Conservation (phyloP, 2,329 filamentous ascomycete genomes). For the Aspergillus costaricaensis region DNA sequence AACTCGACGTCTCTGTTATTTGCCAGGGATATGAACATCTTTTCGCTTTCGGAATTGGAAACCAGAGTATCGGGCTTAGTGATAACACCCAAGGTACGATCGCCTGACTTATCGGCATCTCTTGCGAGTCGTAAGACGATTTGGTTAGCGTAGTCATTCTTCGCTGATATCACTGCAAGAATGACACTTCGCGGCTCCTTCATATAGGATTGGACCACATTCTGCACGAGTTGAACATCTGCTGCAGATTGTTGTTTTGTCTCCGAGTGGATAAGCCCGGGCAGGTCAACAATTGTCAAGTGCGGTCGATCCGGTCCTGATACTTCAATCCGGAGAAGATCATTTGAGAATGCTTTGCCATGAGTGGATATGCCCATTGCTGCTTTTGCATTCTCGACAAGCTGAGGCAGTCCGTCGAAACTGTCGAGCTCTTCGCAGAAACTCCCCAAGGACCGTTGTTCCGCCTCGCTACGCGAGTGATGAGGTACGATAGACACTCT, state of each 20-base stretch:
- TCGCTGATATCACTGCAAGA: slow-evolving; percentile 50
- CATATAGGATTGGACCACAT: slow-evolving; percentile 48
- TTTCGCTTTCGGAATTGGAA: slow-evolving; percentile 40
- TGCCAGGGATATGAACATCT: slow-evolving; percentile 41
- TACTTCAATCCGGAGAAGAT: slow-evolving; percentile 62
- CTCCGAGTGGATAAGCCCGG: slow-evolving; percentile 59
- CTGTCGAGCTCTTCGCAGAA: slow-evolving; percentile 12
- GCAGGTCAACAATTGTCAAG: slow-evolving; percentile 63
- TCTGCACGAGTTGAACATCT: slow-evolving; percentile 58
- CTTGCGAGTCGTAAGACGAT: slow-evolving; percentile 41
- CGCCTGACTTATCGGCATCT: slow-evolving; percentile 32
- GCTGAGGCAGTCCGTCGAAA: slow-evolving; percentile 19
- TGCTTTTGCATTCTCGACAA: slow-evolving; percentile 30
- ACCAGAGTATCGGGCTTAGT: slow-evolving; percentile 50
- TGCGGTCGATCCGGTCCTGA: slow-evolving; percentile 61
- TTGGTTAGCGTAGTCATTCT: slow-evolving; percentile 47
- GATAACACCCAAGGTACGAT: slow-evolving; percentile 49
- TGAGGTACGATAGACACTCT: slow-evolving; percentile 40
- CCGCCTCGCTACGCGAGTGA: slow-evolving; percentile 31
- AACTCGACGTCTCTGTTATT: slow-evolving; percentile 48
- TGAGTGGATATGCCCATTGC: slow-evolving; percentile 28
- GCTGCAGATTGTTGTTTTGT: slow-evolving; percentile 57
- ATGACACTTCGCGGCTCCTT: slow-evolving; percentile 47
- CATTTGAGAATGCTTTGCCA: slow-evolving; percentile 43
- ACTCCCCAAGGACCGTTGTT: slow-evolving; percentile 13